phyloP scores from a whole-genome alignment of 2,329 filamentous ascomycete genomes.

The Ampelomyces quisqualis region DNA sequence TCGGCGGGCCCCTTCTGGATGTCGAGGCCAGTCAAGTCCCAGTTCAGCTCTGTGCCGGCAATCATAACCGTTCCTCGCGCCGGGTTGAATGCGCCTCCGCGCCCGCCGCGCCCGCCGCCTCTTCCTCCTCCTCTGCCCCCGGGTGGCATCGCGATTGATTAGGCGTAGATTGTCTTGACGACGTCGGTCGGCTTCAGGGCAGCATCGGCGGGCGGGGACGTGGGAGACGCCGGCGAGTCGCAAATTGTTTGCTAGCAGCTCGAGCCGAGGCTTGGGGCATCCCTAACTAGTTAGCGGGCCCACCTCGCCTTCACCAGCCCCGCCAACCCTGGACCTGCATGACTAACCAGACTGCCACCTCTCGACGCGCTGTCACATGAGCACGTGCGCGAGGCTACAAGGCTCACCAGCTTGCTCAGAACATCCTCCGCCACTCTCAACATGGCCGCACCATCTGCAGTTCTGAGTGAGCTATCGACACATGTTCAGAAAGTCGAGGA shows the following conservation, averaged over 20 bases:
- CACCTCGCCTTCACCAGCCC: conserved; percentile 10
- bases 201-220: not conserved
- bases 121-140: conserved; percentile 37
- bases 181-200: not conserved
- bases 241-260: conserved; percentile 22
- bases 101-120: conserved; percentile 29
- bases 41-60: conserved; percentile 47
- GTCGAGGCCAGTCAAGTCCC: conserved; percentile 45
- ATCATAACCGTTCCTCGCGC: conserved; percentile 42
- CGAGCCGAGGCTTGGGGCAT: conserved; percentile 23
- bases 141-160: conserved; percentile 19
- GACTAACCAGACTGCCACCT: conserved; percentile 2
- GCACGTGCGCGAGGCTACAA: conserved; percentile 36
- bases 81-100: conserved; percentile 33
- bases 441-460: conserved; percentile 22
- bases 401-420: conserved; percentile 16
- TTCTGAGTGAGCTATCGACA: conserved; percentile 37
- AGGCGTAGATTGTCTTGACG: not conserved
- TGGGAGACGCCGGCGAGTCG: conserved; percentile 13
- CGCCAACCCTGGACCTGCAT: conserved; percentile 7
- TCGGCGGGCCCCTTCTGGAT: conserved; percentile 45
- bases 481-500: conserved; percentile 50
- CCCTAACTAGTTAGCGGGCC: conserved; percentile 16
- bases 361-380: conserved; percentile 35
- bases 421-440: conserved; percentile 2